These are phyloP conservation scores for Cladosporium austrohemisphaericum DNA, from an alignment of 2,329 filamentous ascomycete species.

Conservation along the genomic window DNA sequence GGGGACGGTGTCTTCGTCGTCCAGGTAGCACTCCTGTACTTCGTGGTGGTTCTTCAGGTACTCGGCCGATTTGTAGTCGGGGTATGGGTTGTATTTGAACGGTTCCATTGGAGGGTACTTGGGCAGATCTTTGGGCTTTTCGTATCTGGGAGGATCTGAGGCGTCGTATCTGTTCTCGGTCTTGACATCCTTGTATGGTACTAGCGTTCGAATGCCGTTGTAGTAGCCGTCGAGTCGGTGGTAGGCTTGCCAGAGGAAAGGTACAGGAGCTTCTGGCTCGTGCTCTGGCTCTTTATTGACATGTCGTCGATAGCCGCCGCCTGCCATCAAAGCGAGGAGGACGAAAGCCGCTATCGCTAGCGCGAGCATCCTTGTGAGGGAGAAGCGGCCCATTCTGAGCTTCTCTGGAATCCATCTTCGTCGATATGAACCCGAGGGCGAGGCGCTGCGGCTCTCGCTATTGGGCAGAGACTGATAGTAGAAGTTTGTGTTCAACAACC, in stretches of 20 bases:
- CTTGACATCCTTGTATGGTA: constrained; percentile 40
- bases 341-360: constrained; percentile 38
- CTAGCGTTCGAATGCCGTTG: constrained; percentile 46
- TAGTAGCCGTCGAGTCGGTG: constrained; percentile 45
- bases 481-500: constrained; percentile 43
- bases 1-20: constrained; percentile 53
- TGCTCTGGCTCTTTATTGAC: constrained; percentile 15
- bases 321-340: constrained; percentile 40
- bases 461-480: constrained; percentile 45
- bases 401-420: constrained; percentile 4
- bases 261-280: constrained; percentile 30
- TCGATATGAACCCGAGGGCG: constrained; percentile 7
- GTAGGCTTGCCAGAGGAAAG: constrained; percentile 46
- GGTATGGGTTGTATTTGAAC: constrained; percentile 45
- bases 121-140: constrained; percentile 28
- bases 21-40: constrained; percentile 61
- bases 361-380: constrained; percentile 40
- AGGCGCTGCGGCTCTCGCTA: constrained; percentile 17
- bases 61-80: constrained; percentile 39
- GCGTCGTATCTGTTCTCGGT: constrained; percentile 45
- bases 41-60: constrained; percentile 49
- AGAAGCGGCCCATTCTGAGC: constrained; percentile 33
- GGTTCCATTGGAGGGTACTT: constrained; percentile 34
- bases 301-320: constrained; percentile 38
- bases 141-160: constrained; percentile 34